Conservation (phyloP, 2,329 filamentous ascomycete genomes). For the Sporothrix mexicana region DNA sequence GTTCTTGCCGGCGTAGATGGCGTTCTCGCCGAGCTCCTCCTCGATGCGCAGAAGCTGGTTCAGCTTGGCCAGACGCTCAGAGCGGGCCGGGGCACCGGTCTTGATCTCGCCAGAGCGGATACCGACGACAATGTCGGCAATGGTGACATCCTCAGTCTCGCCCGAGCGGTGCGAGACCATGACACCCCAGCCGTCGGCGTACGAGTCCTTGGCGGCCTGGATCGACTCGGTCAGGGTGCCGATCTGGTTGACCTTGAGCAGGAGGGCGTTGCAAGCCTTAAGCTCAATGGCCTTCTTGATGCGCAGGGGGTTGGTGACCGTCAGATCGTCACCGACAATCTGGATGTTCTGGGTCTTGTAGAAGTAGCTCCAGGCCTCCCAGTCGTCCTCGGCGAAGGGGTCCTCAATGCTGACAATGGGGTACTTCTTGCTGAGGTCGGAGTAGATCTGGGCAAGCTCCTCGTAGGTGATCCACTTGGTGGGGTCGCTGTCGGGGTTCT, state of each 20-base stretch:
- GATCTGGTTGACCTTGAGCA: constrained; percentile 99
- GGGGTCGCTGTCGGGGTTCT: constrained; percentile 97
- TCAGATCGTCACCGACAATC: constrained; percentile 98
- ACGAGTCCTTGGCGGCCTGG: constrained; percentile 98
- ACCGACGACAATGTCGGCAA: constrained; percentile 96
- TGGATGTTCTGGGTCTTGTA: constrained; percentile 99
- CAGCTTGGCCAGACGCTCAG: constrained; percentile 98
- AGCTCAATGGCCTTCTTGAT: constrained; percentile 99
- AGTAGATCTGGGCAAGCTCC: constrained; percentile 92
- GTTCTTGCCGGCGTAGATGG: constrained; percentile 87
- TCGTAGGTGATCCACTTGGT: constrained; percentile 99
- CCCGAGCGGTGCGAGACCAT: constrained; percentile 99
- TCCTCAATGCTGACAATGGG: constrained; percentile 99
- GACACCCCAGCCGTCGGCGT: constrained; percentile 94
- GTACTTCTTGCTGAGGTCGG: constrained; percentile 88
- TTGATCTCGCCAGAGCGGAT: constrained; percentile 98
- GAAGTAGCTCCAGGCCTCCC: constrained; percentile 99
- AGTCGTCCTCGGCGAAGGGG: constrained; percentile 99
- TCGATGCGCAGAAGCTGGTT: constrained; percentile 99
- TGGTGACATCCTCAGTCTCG: constrained; percentile 99
- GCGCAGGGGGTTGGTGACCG: constrained; percentile 96
- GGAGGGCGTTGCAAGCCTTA: constrained; percentile 97
- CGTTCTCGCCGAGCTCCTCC: constrained; percentile 94
- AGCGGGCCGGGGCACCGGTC: constrained; percentile 94
- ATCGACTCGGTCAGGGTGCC: constrained; percentile 98